Conservation (phyloP, 2,329 filamentous ascomycete species). For the Alternaria conjuncta region DNA sequence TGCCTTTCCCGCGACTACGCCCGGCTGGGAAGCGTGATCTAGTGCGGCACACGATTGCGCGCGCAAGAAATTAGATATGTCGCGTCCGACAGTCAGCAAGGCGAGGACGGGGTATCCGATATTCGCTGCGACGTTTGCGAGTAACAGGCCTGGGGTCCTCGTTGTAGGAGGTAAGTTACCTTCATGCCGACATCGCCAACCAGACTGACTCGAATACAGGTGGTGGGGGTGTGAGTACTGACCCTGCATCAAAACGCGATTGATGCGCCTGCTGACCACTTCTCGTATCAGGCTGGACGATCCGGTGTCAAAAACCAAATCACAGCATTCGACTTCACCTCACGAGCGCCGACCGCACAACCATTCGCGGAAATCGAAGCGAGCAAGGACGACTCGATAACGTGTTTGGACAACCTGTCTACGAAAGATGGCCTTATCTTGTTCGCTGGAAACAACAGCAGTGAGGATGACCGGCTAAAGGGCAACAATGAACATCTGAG, state of each 20-base stretch:
- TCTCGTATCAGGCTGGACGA: constrained; percentile 49
- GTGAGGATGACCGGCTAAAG: constrained; percentile 71
- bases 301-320: constrained; percentile 84
- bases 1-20: background rate
- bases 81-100: constrained; percentile 40
- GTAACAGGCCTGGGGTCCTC: constrained; percentile 70
- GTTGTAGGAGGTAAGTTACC: constrained; percentile 69
- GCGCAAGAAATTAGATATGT: constrained; percentile 24
- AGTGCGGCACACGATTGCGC: background rate
- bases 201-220: constrained; percentile 42
- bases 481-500: constrained; percentile 86
- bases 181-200: background rate
- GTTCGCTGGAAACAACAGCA: constrained; percentile 79
- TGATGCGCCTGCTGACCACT: constrained; percentile 4
- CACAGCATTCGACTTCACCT: constrained; percentile 71
- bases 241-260: constrained; percentile 7
- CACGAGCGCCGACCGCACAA: constrained; percentile 65
- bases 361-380: constrained; percentile 75
- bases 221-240: constrained; percentile 74
- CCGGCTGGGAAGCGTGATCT: constrained; percentile 5
- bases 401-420: constrained; percentile 75
- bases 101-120: constrained; percentile 26
- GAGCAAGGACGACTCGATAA: constrained; percentile 88
- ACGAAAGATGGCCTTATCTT: constrained; percentile 61
- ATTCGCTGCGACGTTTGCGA: constrained; percentile 79